phyloP scores from a whole-genome alignment of 257 asterid species.

The Sherardia arvensis region DNA sequence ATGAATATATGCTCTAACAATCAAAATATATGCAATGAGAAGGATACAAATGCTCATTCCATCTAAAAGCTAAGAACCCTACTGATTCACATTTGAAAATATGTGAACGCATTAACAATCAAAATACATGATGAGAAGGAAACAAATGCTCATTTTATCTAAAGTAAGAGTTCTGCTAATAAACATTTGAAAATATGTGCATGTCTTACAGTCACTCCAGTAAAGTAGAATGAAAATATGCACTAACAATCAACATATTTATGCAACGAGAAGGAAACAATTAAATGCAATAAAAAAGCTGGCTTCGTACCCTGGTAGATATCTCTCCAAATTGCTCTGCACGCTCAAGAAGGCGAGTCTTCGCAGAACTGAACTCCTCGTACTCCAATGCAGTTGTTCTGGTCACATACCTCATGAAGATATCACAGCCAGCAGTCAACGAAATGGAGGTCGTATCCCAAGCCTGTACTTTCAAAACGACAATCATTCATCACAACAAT shows the following conservation, averaged over 20 bases:
- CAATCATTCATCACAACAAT: neutral
- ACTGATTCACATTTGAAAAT: too few relatives aligned
- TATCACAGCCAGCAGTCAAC: slow-evolving; percentile 86
- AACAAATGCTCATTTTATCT: neutral
- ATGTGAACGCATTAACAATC: too few relatives aligned
- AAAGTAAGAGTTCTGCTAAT: neutral
- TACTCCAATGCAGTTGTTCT: slow-evolving; percentile 87
- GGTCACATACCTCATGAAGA: slow-evolving; percentile 85
- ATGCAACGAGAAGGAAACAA: neutral
- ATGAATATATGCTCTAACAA: too few relatives aligned
- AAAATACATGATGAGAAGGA: too few relatives aligned
- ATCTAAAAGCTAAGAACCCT: too few relatives aligned
- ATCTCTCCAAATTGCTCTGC: slow-evolving; percentile 96
- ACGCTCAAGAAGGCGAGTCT: slow-evolving; percentile 77
- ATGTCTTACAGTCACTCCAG: neutral
- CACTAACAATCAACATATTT: neutral
- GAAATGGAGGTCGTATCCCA: slow-evolving; percentile 98
- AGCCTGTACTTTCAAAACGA: slow-evolving; percentile 35
- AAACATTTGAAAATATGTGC: neutral
- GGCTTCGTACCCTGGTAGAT: slow-evolving; percentile 54
- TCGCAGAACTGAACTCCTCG: slow-evolving; percentile 80
- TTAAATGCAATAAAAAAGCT: neutral
- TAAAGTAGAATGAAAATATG: neutral
- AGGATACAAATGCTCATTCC: too few relatives aligned
- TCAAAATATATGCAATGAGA: too few relatives aligned